Evolutionary conservation across 139 green algal genomes (phyloP).

Genomic region (Marvania coccoides): DNA sequence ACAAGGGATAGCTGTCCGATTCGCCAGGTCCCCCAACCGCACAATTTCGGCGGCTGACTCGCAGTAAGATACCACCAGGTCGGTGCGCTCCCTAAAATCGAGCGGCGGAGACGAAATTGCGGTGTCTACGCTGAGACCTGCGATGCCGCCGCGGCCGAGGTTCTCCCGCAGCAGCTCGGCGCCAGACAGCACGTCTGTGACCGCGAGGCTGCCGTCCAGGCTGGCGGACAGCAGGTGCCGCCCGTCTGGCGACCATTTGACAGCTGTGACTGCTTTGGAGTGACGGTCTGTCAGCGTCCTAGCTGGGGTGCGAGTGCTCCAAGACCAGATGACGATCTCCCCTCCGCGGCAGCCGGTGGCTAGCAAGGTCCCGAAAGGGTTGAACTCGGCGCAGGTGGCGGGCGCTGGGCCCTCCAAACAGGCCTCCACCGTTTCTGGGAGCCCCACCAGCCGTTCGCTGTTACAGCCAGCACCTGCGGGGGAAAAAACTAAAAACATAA

Average conservation of each 20-base stretch:
- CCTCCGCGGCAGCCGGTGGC: slow-evolving; percentile 71
- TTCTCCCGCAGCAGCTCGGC: neutral
- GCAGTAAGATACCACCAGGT: neutral
- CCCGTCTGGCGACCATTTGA: slow-evolving; percentile 60
- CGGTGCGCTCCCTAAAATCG: neutral
- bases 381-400: slow-evolving; percentile 2
- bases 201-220: slow-evolving; percentile 35
- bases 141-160: neutral
- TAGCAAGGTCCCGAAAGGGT: slow-evolving; percentile 17
- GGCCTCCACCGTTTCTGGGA: neutral
- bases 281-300: slow-evolving; percentile 28
- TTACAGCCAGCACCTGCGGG: neutral
- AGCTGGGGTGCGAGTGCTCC: slow-evolving; percentile 66
- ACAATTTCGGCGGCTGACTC: neutral
- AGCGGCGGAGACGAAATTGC: too few relatives aligned
- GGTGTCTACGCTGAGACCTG: too few relatives aligned
- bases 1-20: neutral
- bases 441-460: neutral
- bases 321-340: slow-evolving; percentile 76
- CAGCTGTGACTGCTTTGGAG: neutral
- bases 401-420: neutral
- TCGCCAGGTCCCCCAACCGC: neutral
- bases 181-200: slow-evolving; percentile 56
- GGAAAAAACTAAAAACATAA: slow-evolving; percentile 2
- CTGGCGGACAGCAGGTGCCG: slow-evolving; percentile 46